Evolutionary conservation across 306 rosid genomes (phyloP).

Genomic region (Prunus padus): DNA sequence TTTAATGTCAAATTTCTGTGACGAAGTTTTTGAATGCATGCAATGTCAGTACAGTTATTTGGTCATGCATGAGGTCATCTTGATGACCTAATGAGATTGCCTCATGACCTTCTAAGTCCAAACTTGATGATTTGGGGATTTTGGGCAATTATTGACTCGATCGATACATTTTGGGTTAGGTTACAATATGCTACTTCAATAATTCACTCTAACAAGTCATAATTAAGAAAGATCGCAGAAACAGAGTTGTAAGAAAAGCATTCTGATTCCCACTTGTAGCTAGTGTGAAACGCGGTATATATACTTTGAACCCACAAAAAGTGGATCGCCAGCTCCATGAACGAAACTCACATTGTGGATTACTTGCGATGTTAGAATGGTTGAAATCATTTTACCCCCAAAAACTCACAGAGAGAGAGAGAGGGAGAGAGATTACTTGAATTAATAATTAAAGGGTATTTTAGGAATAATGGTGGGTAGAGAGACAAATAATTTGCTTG

Average conservation of each 20-base stretch:
- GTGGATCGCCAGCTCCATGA: constrained; percentile 24
- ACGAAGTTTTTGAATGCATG: no score
- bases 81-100: background rate
- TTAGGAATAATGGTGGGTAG: no score
- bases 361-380: constrained; percentile 5
- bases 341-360: constrained; percentile 10
- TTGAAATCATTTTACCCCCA: background rate
- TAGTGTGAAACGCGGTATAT: background rate
- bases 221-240: background rate
- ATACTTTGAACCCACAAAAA: constrained; percentile 6
- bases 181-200: background rate
- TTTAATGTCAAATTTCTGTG: no score
- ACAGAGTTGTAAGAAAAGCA: background rate
- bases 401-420: no score
- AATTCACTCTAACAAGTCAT: background rate
- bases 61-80: background rate
- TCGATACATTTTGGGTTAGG: background rate
- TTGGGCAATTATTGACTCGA: background rate
- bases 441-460: no score
- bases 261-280: background rate
- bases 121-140: background rate
- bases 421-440: no score
- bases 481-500: no score
- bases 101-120: background rate
- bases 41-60: background rate